A percentile compares a stretch with the other conserved stretches of the same genome.
These are phyloP conservation scores for Talaromyces funiculosus DNA, from an alignment of 2,329 filamentous ascomycete genomes.

Conservation along the genomic window DNA sequence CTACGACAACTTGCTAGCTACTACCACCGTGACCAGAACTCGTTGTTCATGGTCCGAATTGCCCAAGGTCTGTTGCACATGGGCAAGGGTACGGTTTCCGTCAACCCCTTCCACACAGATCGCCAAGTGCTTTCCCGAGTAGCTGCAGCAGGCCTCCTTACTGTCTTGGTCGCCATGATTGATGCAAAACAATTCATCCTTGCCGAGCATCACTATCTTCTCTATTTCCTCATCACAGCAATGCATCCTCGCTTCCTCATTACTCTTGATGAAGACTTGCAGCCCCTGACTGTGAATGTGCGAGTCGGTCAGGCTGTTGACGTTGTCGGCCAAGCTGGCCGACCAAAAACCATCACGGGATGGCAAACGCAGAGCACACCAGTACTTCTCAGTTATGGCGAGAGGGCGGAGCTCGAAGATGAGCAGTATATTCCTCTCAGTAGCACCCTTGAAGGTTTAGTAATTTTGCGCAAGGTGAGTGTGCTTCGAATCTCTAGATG, in stretches of 20 bases:
- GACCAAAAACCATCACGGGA: conserved; percentile 97
- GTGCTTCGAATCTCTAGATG: neutral
- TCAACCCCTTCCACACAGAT: conserved; percentile 99
- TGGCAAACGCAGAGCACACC: conserved; percentile 99
- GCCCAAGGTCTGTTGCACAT: conserved; percentile 96
- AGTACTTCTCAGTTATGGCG: conserved; percentile 86
- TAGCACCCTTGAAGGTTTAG: conserved; percentile 85
- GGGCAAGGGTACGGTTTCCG: conserved; percentile 94
- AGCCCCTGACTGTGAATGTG: conserved; percentile 91
- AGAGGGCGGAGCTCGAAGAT: conserved; percentile 93
- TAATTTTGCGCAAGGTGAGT: conserved; percentile 92
- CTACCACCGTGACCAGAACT: conserved; percentile 94
- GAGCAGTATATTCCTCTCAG: conserved; percentile 93
- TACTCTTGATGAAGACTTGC: conserved; percentile 88
- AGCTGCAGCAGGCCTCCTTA: conserved; percentile 78
- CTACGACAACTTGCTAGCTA: conserved; percentile 93
- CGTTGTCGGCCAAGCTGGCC: conserved; percentile 91
- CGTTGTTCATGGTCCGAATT: conserved; percentile 98
- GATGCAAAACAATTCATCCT: conserved; percentile 84
- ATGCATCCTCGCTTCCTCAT: conserved; percentile 97
- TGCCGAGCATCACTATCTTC: conserved; percentile 76
- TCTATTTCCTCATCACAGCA: conserved; percentile 94
- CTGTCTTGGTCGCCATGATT: conserved; percentile 87
- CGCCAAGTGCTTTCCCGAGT: conserved; percentile 92
- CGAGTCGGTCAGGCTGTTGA: conserved; percentile 97